A percentile compares a stretch with the other conserved stretches of the same genome.
Conservation (phyloP, 352 stramenopile genomes). For the Globisporangium lucens region DNA sequence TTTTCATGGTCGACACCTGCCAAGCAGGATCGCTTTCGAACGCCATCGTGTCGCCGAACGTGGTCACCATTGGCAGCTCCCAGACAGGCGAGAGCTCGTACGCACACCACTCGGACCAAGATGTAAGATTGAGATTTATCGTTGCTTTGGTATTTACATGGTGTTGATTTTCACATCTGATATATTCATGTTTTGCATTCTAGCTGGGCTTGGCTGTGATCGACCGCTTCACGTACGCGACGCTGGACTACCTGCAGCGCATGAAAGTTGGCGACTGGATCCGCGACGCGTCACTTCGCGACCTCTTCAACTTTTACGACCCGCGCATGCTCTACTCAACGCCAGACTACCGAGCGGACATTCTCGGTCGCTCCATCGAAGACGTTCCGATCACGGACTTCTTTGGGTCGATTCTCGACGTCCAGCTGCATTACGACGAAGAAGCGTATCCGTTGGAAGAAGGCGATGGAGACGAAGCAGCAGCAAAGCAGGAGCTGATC, state of each 20-base stretch:
- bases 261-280: conserved; percentile 81
- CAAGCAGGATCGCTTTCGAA: conserved; percentile 93
- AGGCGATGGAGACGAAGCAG: neutral
- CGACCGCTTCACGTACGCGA: conserved; percentile 88
- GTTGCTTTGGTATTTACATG: neutral
- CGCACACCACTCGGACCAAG: conserved; percentile 86
- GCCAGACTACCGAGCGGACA: conserved; percentile 71
- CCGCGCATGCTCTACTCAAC: conserved; percentile 81
- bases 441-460: conserved; percentile 67
- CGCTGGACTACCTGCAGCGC: conserved; percentile 83
- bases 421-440: conserved; percentile 68
- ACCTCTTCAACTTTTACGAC: conserved; percentile 85
- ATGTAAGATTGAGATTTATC: conserved; percentile 30
- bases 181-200: neutral
- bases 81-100: conserved; percentile 94
- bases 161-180: neutral
- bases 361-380: conserved; percentile 67
- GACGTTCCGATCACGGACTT: conserved; percentile 86
- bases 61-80: conserved; percentile 92
- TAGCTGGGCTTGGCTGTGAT: conserved; percentile 85
- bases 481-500: neutral
- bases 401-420: conserved; percentile 82
- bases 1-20: conserved; percentile 98
- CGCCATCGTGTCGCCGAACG: conserved; percentile 83
- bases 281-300: conserved; percentile 51